Base-by-base conservation (phyloP, 306 rosid species). In the Senna siamea region DNA sequence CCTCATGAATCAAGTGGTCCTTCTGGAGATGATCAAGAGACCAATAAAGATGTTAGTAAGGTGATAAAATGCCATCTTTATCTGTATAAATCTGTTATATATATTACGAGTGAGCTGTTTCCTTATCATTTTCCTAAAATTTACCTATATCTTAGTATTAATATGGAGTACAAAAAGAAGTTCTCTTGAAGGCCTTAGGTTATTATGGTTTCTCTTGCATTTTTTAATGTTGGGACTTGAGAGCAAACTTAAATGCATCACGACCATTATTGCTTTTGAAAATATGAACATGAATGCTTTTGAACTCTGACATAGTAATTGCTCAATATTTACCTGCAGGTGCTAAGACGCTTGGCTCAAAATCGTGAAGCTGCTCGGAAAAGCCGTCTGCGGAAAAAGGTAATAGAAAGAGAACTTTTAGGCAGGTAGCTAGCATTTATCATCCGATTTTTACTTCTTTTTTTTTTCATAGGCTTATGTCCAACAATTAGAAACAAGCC, bases 351-450 rank as follows among this genome's bases (percentile, higher is more conserved):
- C 43, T 76, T 89, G 46, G 93, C 88, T 30, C 98, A 94, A 82
- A 94, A 94, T 78, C 90, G 99, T 17, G 91, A 92, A 79, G 97
- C 97, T 66, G 97, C 97, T 64, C 78, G 96, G 7, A 92, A 89
- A 74, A 87, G 97, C 41, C 88, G 97, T 47, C 62, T 81, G 79
- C 79, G 95, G 73, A 92, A 92, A 68, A 92, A 92, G 93, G 97
- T 92, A 44, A 32, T 23, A 66, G 23, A 44, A 75, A 48, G 43
- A 65, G 66, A 40, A 71, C 57, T 78, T 46, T 8, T 13, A 28
- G 61, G 74, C 40, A 55, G 48, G 48, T 54, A 28, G 32, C 35
- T 26, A 56, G 58, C n/a, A 60, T 69, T 75, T 74, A 59, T 84
- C 7, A 18, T 74, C 83, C 80, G 47, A 65, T 60, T 78, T 61